Percentiles rank a stretch among this genome's conserved stretches.
These are phyloP conservation scores for Orobanche coerulescens DNA, from an alignment of 257 asterid species.

Conservation along the genomic window DNA sequence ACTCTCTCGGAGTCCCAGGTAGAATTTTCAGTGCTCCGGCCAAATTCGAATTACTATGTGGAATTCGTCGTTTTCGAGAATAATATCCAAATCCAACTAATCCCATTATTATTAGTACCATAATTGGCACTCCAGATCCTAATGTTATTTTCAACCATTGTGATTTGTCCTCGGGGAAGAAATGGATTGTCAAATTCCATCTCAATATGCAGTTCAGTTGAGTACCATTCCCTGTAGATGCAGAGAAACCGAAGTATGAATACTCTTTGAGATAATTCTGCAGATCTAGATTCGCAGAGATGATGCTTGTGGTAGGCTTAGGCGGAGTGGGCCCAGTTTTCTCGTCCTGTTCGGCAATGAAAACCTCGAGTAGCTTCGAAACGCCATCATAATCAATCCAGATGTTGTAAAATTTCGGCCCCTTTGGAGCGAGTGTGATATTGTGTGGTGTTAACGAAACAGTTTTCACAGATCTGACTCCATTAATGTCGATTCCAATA, in stretches of 20 bases:
- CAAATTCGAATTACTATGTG: slow-evolving; percentile 33
- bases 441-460: slow-evolving; percentile 29
- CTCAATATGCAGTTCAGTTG: slow-evolving; percentile 67
- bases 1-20: slow-evolving; percentile 83
- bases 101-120: slow-evolving; percentile 31
- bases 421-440: slow-evolving; percentile 47
- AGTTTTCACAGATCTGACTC: slow-evolving; percentile 36
- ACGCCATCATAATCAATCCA: slow-evolving; percentile 78
- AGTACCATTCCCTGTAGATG: slow-evolving; percentile 52
- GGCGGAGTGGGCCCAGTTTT: slow-evolving; percentile 39
- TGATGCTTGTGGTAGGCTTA: slow-evolving; percentile 34
- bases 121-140: slow-evolving; percentile 44
- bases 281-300: slow-evolving; percentile 31
- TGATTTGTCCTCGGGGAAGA: slow-evolving; percentile 24
- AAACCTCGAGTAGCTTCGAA: slow-evolving; percentile 31
- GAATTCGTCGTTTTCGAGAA: slow-evolving; percentile 26
- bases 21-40: slow-evolving; percentile 56
- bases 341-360: slow-evolving; percentile 36
- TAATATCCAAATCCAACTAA: slow-evolving; percentile 31
- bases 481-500: slow-evolving; percentile 50
- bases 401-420: slow-evolving; percentile 41
- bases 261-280: slow-evolving; percentile 32
- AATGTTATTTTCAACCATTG: slow-evolving; percentile 31
- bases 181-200: slow-evolving; percentile 65
- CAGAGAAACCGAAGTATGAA: slow-evolving; percentile 80